Conservation (phyloP, 2,329 filamentous ascomycete species). For the Trichoderma asperellum region DNA sequence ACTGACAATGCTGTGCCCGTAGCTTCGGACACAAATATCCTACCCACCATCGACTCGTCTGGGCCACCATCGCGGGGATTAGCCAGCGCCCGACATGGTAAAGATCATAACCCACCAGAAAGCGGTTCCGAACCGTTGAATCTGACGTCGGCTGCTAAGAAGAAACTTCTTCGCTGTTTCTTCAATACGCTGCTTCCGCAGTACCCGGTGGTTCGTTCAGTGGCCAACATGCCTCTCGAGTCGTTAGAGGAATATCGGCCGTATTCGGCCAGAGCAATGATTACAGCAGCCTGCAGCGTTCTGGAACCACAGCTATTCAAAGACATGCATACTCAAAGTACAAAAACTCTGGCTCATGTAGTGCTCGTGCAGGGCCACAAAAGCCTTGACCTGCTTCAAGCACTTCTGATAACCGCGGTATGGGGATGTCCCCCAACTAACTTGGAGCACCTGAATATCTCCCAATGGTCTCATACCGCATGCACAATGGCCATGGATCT, state of each 20-base stretch:
- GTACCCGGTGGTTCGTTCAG: not conserved
- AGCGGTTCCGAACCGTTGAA: not conserved
- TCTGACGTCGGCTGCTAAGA: not conserved
- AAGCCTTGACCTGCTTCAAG: not conserved
- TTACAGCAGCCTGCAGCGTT: not conserved
- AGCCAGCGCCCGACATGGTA: not conserved
- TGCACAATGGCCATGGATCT: not conserved
- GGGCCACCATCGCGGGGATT: not conserved
- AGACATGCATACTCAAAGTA: not conserved
- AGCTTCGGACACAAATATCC: not conserved
- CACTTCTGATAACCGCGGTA: not conserved
- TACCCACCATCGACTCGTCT: not conserved
- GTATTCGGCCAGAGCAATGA: not conserved
- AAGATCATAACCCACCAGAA: not conserved
- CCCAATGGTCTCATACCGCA: not conserved
- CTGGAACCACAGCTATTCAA: not conserved
- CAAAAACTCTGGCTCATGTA: not conserved
- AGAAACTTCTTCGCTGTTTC: not conserved
- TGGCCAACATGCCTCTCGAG: not conserved
- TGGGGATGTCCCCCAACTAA: not conserved
- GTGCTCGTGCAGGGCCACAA: not conserved
- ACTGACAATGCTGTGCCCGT: not conserved
- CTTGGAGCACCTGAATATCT: not conserved
- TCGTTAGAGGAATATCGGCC: not conserved
- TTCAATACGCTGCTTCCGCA: not conserved